Base-by-base conservation (phyloP, 2,329 filamentous ascomycete species). In the Dryadomyces sulphureus region DNA sequence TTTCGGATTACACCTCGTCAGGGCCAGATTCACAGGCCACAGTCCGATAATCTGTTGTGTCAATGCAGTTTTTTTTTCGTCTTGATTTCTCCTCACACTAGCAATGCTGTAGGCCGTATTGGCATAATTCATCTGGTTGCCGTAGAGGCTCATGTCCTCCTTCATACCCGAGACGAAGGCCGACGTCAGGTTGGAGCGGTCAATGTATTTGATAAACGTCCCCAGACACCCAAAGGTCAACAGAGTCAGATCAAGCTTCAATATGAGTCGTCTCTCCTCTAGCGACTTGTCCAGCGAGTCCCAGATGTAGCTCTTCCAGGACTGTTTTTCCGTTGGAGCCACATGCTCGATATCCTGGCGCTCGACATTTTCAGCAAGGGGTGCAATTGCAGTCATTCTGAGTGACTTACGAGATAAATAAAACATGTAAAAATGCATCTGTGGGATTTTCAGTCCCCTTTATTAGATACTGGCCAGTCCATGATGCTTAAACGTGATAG, bases 91-190 rank as follows among this genome's bases (percentile, higher is more conserved):
- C n/a, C n/a, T n/a, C 12, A 49, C 48, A 20, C 41, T 45, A 4
- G 45, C 48, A 12, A 46, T 40, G n/a, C 22, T 43, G 25, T 49
- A 47, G 4, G 19, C 34, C 1, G 45, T 49, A 21, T 45, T 43
- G 7, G 50, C 46, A 17, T 52, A 52, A 30, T 52, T 52, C 25
- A 52, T 41, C 45, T 52, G 22, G 46, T 52, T 52, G 19, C 50
- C 48, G 9, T 38, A 52, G 9, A 52, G 45, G n/a, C 7, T 1
- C 34, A 52, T 8, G 7, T 52, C 48, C 32, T 52, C 50, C 25
- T 52, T 38, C 50, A 52, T 52, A 14, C 50, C 50, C 1, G 45
- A 48, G 6, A 52, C 50, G 22, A 41, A 52, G 19, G 50, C 50
- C 14, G 24, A 27, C 5, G 16, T 21, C 5, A 41, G 21, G 27